phyloP scores from a whole-genome alignment of 2,329 filamentous ascomycete genomes.

The Aspergillus ibericus region DNA sequence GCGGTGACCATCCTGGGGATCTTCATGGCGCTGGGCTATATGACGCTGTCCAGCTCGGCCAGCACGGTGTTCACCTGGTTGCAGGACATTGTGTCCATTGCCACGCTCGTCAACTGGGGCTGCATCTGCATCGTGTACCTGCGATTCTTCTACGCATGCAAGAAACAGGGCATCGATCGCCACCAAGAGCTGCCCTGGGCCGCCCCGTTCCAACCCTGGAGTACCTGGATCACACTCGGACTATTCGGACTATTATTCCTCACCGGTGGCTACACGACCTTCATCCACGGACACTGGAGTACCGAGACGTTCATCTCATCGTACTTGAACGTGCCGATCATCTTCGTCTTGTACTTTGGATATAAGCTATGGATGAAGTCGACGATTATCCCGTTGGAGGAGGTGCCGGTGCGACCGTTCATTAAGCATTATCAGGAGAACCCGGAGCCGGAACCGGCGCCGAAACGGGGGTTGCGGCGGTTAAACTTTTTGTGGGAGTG shows the following conservation, averaged over 20 bases:
- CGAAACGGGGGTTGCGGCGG: conserved; percentile 20
- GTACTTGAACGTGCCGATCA: conserved; percentile 62
- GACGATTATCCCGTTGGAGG: conserved; percentile 32
- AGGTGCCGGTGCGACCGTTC: conserved; percentile 38
- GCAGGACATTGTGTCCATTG: conserved; percentile 55
- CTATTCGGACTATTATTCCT: conserved; percentile 62
- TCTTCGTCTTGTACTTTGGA: conserved; percentile 52
- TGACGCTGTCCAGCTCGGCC: conserved; percentile 59
- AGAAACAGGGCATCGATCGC: conserved; percentile 36
- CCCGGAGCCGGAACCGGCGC: conserved; percentile 27
- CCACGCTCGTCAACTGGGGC: conserved; percentile 55
- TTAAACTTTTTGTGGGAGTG: conserved; percentile 32
- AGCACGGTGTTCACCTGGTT: conserved; percentile 64
- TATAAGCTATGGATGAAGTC: conserved; percentile 40
- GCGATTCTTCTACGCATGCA: conserved; percentile 50
- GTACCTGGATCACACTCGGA: conserved; percentile 57
- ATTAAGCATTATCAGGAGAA: conserved; percentile 28
- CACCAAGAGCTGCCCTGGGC: conserved; percentile 48
- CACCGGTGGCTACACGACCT: conserved; percentile 64
- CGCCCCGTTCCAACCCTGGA: conserved; percentile 58
- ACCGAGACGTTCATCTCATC: conserved; percentile 63
- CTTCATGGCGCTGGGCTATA: conserved; percentile 62
- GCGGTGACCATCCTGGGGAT: conserved; percentile 53
- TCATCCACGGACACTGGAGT: conserved; percentile 24
- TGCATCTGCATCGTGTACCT: conserved; percentile 58